A percentile compares a stretch with the other conserved stretches of the same genome.
These are phyloP conservation scores for Microcyclospora pomicola DNA, from an alignment of 2,329 filamentous ascomycete genomes.

Conservation along the genomic window DNA sequence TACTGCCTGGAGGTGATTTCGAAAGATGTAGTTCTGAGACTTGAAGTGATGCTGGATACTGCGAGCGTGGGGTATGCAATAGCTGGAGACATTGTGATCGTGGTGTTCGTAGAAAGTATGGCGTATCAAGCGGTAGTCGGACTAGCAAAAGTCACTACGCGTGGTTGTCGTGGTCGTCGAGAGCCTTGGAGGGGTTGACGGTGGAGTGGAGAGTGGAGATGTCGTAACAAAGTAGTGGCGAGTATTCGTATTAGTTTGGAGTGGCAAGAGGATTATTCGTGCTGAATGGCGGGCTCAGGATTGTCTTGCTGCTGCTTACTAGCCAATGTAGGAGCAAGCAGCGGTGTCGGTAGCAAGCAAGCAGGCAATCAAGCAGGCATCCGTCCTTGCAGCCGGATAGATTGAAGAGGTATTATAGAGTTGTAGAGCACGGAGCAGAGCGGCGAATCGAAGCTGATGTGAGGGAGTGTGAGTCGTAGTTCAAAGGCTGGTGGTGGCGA, in stretches of 20 bases:
- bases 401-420: too few species aligned
- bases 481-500: too few species aligned
- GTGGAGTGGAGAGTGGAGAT: too few species aligned
- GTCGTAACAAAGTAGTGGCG: too few species aligned
- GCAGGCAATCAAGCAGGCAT: too few species aligned
- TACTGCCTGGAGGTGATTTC: too few species aligned
- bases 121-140: slow-evolving; percentile 6
- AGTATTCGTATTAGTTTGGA: neutral
- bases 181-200: too few species aligned
- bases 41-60: slow-evolving; percentile 1
- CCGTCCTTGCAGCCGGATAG: too few species aligned
- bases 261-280: slow-evolving; percentile 1
- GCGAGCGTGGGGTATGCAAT: slow-evolving; percentile 8
- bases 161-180: slow-evolving; percentile 9
- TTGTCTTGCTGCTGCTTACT: slow-evolving; percentile 1
- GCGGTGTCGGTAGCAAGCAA: slow-evolving; percentile 2
- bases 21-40: too few species aligned
- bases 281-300: slow-evolving; percentile 8
- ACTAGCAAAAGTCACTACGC: slow-evolving; percentile 14
- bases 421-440: too few species aligned
- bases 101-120: neutral
- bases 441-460: too few species aligned
- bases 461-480: too few species aligned
- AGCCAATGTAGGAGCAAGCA: slow-evolving; percentile 1
- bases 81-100: slow-evolving; percentile 14